phyloP scores from a whole-genome alignment of 2,329 filamentous ascomycete genomes.

The Sarocladium strictum region DNA sequence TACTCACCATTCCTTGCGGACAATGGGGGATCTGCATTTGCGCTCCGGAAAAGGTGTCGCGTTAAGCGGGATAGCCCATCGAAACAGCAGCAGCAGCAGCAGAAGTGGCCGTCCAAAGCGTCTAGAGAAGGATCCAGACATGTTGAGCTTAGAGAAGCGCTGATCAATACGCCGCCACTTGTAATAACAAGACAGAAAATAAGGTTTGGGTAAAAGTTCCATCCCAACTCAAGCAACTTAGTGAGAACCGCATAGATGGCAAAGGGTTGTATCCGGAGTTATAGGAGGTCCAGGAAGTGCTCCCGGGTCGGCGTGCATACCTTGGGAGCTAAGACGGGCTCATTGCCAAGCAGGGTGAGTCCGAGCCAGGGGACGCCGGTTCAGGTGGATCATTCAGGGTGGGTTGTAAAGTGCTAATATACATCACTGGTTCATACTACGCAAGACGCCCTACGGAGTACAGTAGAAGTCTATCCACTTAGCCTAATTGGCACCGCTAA shows the following conservation, averaged over 20 bases:
- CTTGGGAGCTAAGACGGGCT: slow-evolving; percentile 1
- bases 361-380: slow-evolving; percentile 1
- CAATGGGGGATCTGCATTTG: slow-evolving; percentile 6
- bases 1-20: slow-evolving; percentile 25
- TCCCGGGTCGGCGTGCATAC: background rate
- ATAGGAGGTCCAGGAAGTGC: slow-evolving; percentile 3
- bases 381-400: too few relatives aligned
- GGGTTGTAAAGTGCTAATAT: slow-evolving; percentile 3
- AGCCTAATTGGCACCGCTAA: background rate
- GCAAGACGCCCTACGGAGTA: slow-evolving; percentile 3
- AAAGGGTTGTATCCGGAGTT: slow-evolving; percentile 2
- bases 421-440: background rate
- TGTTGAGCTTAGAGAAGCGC: slow-evolving; percentile 1
- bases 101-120: slow-evolving; percentile 8
- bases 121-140: slow-evolving; percentile 7
- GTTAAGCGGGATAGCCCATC: background rate
- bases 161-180: slow-evolving; percentile 4
- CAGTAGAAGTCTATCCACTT: slow-evolving; percentile 3
- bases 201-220: background rate
- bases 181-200: background rate
- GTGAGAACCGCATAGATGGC: background rate
- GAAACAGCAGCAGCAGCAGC: slow-evolving; percentile 1
- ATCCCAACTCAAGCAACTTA: slow-evolving; percentile 1
- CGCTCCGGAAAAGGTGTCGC: background rate
- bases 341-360: slow-evolving; percentile 2